Conservation (phyloP, 202 grass and related monocot species). For the Zoysia matrella region DNA sequence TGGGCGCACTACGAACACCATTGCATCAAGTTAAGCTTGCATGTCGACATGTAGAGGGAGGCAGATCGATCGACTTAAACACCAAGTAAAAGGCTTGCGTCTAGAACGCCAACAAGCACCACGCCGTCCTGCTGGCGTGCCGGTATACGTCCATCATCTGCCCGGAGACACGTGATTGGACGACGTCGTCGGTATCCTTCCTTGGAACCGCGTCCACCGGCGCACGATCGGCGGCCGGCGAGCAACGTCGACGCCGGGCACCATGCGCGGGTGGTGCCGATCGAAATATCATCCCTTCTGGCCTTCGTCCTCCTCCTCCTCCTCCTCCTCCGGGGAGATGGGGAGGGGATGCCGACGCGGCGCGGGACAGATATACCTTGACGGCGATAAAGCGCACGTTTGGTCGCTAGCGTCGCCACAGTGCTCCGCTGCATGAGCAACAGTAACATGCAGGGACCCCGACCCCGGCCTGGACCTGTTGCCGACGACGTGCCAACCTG, state of each 20-base stretch:
- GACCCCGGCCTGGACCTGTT: too few species aligned
- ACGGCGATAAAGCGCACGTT: slow-evolving; percentile 45
- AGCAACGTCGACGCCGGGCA: too few species aligned
- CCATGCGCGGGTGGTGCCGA: too few species aligned
- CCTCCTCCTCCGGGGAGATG: background rate
- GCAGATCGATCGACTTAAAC: background rate
- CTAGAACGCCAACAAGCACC: slow-evolving; percentile 24
- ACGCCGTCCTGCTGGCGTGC: too few species aligned
- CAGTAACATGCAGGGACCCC: background rate
- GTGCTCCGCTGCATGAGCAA: background rate
- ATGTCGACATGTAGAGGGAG: background rate
- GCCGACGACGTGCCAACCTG: background rate
- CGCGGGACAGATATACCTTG: slow-evolving; percentile 20
- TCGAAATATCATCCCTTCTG: too few species aligned
- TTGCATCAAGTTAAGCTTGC: background rate
- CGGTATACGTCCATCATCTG: background rate
- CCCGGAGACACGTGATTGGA: background rate
- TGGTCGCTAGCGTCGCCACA: slow-evolving; percentile 47
- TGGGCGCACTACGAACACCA: slow-evolving; percentile 42
- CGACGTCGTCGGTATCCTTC: background rate
- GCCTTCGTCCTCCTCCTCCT: background rate
- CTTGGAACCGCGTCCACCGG: background rate
- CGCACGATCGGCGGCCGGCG: background rate
- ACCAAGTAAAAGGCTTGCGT: background rate
- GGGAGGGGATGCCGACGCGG: background rate